A percentile compares a stretch with the other conserved stretches of the same genome.
These are phyloP conservation scores for Lactarius quietus DNA, from an alignment of 768 basidiomycete genomes.

Conservation along the genomic window DNA sequence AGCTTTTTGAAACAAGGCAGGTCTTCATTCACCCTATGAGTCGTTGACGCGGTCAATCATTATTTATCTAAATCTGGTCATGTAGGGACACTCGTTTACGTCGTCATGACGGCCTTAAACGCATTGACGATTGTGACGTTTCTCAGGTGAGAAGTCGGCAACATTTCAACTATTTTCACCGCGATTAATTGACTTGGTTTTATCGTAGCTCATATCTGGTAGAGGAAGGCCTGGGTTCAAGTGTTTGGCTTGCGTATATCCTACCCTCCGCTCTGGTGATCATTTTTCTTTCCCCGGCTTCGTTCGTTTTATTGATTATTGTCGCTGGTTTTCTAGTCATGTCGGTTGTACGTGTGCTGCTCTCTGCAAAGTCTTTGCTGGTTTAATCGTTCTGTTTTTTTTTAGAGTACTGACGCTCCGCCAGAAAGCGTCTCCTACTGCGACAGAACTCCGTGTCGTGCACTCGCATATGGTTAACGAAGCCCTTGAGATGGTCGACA, in stretches of 20 bases:
- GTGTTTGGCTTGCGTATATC: constrained; percentile 14
- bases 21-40: neutral
- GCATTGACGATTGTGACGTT: constrained; percentile 18
- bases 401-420: constrained; percentile 25
- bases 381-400: neutral
- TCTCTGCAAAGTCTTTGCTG: neutral
- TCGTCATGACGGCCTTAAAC: constrained; percentile 21
- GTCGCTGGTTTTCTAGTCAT: constrained; percentile 12
- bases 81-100: constrained; percentile 21
- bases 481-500: constrained; percentile 18
- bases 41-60: neutral
- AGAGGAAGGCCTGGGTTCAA: neutral
- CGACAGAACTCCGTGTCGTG: constrained; percentile 9
- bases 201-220: constrained; percentile 4
- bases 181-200: neutral
- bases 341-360: constrained; percentile 15
- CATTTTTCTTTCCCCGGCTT: neutral
- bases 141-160: constrained; percentile 7
- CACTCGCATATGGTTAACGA: constrained; percentile 14
- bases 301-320: neutral
- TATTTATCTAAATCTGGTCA: neutral
- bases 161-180: neutral
- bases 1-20: constrained; percentile 24
- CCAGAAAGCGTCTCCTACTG: constrained; percentile 19
- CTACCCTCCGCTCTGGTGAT: constrained; percentile 23